Evolutionary conservation across 805 yeast species (phyloP).

Genomic region (Ogataea minuta): DNA sequence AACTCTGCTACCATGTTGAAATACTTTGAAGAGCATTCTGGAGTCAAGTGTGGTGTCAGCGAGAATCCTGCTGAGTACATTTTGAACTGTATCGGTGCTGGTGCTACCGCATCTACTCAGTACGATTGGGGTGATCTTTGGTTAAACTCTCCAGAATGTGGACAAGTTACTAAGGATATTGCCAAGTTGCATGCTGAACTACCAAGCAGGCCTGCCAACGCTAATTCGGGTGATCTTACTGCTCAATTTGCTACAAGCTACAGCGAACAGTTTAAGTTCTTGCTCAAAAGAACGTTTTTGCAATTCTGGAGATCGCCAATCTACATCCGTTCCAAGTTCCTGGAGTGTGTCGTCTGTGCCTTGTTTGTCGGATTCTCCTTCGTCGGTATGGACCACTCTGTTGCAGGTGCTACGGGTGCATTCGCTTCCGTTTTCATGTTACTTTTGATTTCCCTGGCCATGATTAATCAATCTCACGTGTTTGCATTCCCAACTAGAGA

Average conservation of each 20-base stretch:
- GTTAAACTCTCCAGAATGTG: conserved; percentile 37
- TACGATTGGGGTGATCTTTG: conserved; percentile 67
- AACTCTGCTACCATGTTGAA: conserved; percentile 41
- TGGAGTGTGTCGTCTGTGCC: conserved; percentile 39
- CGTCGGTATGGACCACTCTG: conserved; percentile 52
- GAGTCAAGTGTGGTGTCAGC: conserved; percentile 55
- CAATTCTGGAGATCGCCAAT: conserved; percentile 49
- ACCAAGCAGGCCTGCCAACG: conserved; percentile 9
- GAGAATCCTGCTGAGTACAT: conserved; percentile 81
- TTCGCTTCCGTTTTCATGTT: conserved; percentile 52
- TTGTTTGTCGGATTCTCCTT: conserved; percentile 58
- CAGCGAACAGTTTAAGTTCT: conserved; percentile 35
- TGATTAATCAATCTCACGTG: conserved; percentile 63
- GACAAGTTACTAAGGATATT: conserved; percentile 29
- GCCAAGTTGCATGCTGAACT: conserved; percentile 26
- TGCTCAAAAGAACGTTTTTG: conserved; percentile 36
- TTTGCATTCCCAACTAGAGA: conserved; percentile 57
- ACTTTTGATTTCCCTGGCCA: conserved; percentile 55
- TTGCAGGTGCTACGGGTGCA: conserved; percentile 58
- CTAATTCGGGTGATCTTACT: conserved; percentile 19
- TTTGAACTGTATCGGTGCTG: conserved; percentile 74
- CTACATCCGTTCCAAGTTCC: conserved; percentile 47
- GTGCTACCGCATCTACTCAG: conserved; percentile 61
- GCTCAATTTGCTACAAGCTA: conserved; percentile 47
- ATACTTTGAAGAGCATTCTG: conserved; percentile 54